phyloP scores from a whole-genome alignment of 2,329 filamentous ascomycete genomes.

The Colletotrichum simmondsii region DNA sequence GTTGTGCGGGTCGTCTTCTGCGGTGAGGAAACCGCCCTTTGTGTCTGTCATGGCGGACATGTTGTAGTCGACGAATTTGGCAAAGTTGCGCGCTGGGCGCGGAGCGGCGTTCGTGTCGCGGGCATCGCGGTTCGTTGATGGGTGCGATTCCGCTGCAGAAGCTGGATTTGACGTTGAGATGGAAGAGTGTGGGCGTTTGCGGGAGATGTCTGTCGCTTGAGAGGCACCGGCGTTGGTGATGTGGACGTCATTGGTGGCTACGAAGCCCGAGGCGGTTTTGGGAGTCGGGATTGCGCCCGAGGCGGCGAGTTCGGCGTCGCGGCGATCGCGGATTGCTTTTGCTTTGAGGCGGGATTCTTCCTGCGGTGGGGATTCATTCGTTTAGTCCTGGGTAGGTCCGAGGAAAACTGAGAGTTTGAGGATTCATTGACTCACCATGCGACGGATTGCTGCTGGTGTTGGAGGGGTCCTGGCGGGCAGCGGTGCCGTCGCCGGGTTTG shows the following conservation, averaged over 20 bases:
- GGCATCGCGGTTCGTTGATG: conserved; percentile 76
- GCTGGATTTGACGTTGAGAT: conserved; percentile 56
- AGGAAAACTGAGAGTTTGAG: not conserved
- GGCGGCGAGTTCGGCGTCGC: conserved; percentile 70
- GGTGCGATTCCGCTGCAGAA: conserved; percentile 44
- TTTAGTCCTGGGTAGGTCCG: conserved; percentile 19
- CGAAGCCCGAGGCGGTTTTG: conserved; percentile 74
- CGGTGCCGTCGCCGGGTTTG: conserved; percentile 42
- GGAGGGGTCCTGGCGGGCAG: conserved; percentile 54
- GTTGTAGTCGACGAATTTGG: conserved; percentile 96
- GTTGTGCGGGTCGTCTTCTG: conserved; percentile 91
- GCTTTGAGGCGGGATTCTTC: conserved; percentile 90
- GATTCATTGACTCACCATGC: conserved; percentile 58
- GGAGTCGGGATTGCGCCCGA: conserved; percentile 54
- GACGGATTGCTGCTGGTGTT: conserved; percentile 64
- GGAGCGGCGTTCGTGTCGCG: conserved; percentile 65
- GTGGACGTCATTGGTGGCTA: conserved; percentile 74
- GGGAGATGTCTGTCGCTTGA: conserved; percentile 48
- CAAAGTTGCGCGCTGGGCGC: conserved; percentile 85
- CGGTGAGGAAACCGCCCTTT: conserved; percentile 93
- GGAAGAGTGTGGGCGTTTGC: conserved; percentile 77
- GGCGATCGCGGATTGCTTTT: conserved; percentile 84
- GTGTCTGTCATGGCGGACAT: conserved; percentile 98
- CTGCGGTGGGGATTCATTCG: conserved; percentile 51
- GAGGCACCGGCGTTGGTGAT: conserved; percentile 52